Percentiles rank a stretch among this genome's conserved stretches.
Conservation (phyloP, 2,329 filamentous ascomycete species). For the Phaeophleospora eucalypticola region DNA sequence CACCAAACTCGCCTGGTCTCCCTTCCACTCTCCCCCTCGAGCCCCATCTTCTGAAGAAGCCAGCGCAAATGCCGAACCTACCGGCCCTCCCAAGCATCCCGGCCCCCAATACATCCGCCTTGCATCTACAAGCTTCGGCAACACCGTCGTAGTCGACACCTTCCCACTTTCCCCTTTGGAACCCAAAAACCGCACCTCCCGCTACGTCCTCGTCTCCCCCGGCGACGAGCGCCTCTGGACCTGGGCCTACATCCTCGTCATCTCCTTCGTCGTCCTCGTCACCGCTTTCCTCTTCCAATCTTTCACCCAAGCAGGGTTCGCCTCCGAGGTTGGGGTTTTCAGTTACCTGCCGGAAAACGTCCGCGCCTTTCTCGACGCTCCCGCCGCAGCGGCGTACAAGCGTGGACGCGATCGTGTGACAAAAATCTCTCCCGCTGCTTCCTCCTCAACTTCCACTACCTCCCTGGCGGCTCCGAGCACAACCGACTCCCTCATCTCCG, state of each 20-base stretch:
- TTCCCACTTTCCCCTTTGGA: constrained; percentile 59
- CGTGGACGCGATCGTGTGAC: constrained; percentile 13
- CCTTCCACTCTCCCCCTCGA: constrained; percentile 40
- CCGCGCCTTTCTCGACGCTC: constrained; percentile 32
- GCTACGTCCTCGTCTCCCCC: constrained; percentile 64
- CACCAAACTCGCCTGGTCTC: constrained; percentile 50
- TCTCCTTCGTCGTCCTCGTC: constrained; percentile 59
- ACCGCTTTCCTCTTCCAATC: constrained; percentile 60
- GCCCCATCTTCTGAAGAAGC: constrained; percentile 26
- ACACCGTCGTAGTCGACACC: constrained; percentile 73
- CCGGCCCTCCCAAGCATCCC: constrained; percentile 22
- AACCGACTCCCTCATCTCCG: constrained; percentile 5
- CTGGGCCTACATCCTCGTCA: constrained; percentile 52
- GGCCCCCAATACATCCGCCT: constrained; percentile 65
- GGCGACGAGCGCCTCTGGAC: constrained; percentile 52
- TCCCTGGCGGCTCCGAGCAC: constrained; percentile 7
- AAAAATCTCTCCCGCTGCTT: constrained; percentile 1
- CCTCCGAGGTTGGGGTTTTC: constrained; percentile 41
- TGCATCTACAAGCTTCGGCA: constrained; percentile 75
- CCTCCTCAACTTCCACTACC: constrained; percentile 1
- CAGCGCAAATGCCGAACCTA: constrained; percentile 18
- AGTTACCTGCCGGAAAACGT: constrained; percentile 52
- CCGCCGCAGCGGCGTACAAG: constrained; percentile 11
- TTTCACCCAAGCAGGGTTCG: constrained; percentile 48
- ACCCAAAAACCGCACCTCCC: constrained; percentile 48